Evolutionary conservation across 108 stramenopile genomes (phyloP).

Genomic region (Fragilaria radians): DNA sequence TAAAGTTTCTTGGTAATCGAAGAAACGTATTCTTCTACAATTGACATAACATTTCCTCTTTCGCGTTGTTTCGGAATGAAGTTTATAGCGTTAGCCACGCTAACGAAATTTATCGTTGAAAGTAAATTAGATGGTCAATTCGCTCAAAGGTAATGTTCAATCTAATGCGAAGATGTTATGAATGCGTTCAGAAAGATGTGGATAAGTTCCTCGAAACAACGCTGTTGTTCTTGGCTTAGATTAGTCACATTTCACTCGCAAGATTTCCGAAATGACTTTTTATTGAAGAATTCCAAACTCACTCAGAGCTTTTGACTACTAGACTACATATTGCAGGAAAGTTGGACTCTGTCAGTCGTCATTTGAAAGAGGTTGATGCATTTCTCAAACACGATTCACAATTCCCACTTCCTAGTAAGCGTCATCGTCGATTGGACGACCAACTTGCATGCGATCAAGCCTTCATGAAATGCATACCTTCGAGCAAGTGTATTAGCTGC

Average conservation of each 20-base stretch:
- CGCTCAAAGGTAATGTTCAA: background rate
- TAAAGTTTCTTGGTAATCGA: background rate
- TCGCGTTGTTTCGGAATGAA: background rate
- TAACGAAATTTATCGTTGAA: background rate
- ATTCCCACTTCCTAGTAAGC: background rate
- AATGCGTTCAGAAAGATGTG: too few relatives aligned
- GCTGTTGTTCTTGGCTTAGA: background rate
- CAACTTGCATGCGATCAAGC: constrained; percentile 45
- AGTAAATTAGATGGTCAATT: background rate
- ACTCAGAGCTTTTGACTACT: background rate
- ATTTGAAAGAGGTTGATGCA: background rate
- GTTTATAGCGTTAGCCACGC: background rate
- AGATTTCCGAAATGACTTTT: background rate
- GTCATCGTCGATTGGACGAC: background rate
- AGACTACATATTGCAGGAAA: background rate
- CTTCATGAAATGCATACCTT: constrained; percentile 57
- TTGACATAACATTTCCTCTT: background rate
- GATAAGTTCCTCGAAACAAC: too few relatives aligned
- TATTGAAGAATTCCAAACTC: background rate
- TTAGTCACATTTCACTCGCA: background rate
- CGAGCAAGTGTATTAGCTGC: constrained; percentile 55
- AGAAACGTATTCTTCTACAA: too few relatives aligned
- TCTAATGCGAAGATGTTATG: background rate
- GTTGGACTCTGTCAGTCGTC: background rate
- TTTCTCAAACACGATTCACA: background rate